These are phyloP conservation scores for Zygosaccharomyces pseudobailii DNA, from an alignment of 1,139 yeast genomes.

Conservation along the genomic window DNA sequence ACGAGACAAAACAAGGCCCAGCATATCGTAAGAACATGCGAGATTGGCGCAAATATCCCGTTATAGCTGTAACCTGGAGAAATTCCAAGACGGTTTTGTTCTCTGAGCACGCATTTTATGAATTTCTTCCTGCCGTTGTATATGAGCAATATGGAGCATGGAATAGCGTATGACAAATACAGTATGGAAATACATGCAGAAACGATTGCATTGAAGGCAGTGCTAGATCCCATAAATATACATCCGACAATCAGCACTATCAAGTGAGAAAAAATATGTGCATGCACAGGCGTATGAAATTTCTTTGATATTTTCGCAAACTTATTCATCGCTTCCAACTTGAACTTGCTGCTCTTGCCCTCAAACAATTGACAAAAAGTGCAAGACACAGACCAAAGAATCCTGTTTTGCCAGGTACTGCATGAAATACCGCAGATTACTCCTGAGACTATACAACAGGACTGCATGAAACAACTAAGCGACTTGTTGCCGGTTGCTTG, in stretches of 20 bases:
- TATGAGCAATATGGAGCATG: constrained; percentile 36
- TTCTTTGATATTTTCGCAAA: constrained; percentile 2
- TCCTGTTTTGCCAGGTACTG: constrained; percentile 51
- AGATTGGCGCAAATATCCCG: constrained; percentile 38
- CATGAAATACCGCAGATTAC: constrained; percentile 44
- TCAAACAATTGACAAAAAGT: constrained; percentile 30
- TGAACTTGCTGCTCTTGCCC: background rate
- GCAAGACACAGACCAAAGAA: constrained; percentile 50
- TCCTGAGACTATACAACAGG: constrained; percentile 42
- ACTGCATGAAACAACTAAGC: constrained; percentile 47
- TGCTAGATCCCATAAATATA: constrained; percentile 36
- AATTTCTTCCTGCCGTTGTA: constrained; percentile 40
- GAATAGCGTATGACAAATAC: constrained; percentile 35
- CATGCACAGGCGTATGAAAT: constrained; percentile 33
- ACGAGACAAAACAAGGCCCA: constrained; percentile 44
- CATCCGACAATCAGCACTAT: constrained; percentile 36
- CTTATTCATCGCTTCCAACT: constrained; percentile 12
- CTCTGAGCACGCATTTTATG: constrained; percentile 22
- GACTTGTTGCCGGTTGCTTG: constrained; percentile 52
- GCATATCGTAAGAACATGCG: constrained; percentile 38
- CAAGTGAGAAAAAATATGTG: constrained; percentile 34
- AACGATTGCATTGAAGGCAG: constrained; percentile 39
- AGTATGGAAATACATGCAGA: constrained; percentile 38
- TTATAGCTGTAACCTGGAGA: constrained; percentile 40
- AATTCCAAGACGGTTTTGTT: constrained; percentile 13